Percentiles rank a stretch among this genome's conserved stretches.
Conservation (phyloP, 768 basidiomycete species). For the Saitozyma podzolica region DNA sequence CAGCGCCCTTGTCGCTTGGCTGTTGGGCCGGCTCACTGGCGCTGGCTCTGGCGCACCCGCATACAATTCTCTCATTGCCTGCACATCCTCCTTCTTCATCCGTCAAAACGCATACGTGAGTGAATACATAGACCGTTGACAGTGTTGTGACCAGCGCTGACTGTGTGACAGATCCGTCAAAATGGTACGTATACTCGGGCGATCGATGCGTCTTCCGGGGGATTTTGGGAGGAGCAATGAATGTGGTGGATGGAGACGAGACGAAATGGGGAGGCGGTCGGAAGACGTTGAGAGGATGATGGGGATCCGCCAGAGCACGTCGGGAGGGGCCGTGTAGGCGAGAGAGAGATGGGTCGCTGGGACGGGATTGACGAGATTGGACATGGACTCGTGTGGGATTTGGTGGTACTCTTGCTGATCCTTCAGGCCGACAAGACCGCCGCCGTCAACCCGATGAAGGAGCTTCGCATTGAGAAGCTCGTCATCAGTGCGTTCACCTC, state of each 20-base stretch:
- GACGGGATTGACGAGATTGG: background rate
- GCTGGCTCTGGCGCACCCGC: background rate
- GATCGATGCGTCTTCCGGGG: background rate
- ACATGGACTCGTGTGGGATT: background rate
- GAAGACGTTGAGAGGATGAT: too few species aligned
- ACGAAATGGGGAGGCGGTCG: too few species aligned
- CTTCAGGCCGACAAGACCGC: conserved; percentile 54
- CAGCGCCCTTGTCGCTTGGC: too few species aligned
- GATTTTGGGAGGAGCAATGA: background rate
- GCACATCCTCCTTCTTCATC: background rate
- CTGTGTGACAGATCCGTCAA: conserved; percentile 1
- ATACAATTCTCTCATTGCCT: background rate
- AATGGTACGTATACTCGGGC: conserved; percentile 1
- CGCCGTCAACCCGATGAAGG: conserved; percentile 82
- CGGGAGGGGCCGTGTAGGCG: too few species aligned
- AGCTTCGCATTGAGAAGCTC: conserved; percentile 95
- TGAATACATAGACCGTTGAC: too few species aligned
- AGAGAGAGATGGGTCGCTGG: too few species aligned
- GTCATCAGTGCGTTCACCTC: conserved; percentile 77
- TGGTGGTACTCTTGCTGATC: conserved; percentile 10
- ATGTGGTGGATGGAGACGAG: background rate
- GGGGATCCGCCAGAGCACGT: too few species aligned
- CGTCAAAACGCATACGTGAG: background rate
- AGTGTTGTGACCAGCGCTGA: conserved; percentile 3
- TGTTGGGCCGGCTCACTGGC: too few species aligned